These are phyloP conservation scores for Eragrostis nindensis DNA, from an alignment of 176 grass and related monocot species.

Conservation along the genomic window DNA sequence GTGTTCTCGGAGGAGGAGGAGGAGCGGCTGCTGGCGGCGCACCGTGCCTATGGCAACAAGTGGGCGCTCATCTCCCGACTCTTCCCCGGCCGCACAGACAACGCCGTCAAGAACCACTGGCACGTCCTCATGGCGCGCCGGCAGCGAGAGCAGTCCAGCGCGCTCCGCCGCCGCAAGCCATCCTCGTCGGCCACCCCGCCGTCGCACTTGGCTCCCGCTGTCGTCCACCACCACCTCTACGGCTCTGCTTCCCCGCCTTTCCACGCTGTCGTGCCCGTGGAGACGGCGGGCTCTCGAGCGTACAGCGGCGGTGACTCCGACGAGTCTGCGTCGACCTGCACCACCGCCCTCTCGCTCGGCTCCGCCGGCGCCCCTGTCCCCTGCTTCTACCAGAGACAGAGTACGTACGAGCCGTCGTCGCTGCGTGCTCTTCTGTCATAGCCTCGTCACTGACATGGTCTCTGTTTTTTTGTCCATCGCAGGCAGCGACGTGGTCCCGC, in stretches of 20 bases:
- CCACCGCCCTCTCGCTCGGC: slow-evolving; percentile 76
- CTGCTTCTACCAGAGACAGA: slow-evolving; percentile 52
- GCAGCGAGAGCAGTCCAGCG: slow-evolving; percentile 68
- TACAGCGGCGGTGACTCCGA: slow-evolving; percentile 75
- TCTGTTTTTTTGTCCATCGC: background rate
- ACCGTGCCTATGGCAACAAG: slow-evolving; percentile 89
- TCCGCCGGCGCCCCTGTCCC: slow-evolving; percentile 46
- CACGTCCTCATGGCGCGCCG: slow-evolving; percentile 87
- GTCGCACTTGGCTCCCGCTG: background rate
- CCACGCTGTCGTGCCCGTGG: background rate
- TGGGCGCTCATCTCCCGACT: slow-evolving; percentile 84
- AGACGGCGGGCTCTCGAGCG: background rate
- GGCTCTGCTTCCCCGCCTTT: background rate
- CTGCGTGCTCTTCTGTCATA: slow-evolving; percentile 18
- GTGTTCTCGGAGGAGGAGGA: slow-evolving; percentile 80
- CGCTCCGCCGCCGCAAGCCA: slow-evolving; percentile 72
- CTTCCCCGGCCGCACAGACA: slow-evolving; percentile 90
- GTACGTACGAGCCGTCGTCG: background rate
- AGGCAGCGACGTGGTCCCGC: slow-evolving; percentile 46
- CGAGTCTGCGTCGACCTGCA: slow-evolving; percentile 79
- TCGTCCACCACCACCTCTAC: slow-evolving; percentile 14
- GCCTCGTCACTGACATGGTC: background rate
- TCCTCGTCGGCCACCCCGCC: background rate
- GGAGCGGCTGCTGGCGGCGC: slow-evolving; percentile 73
- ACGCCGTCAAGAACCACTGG: slow-evolving; percentile 98